Evolutionary conservation across 768 basidiomycete species (phyloP).

Genomic region (Lepiota subincarnata): DNA sequence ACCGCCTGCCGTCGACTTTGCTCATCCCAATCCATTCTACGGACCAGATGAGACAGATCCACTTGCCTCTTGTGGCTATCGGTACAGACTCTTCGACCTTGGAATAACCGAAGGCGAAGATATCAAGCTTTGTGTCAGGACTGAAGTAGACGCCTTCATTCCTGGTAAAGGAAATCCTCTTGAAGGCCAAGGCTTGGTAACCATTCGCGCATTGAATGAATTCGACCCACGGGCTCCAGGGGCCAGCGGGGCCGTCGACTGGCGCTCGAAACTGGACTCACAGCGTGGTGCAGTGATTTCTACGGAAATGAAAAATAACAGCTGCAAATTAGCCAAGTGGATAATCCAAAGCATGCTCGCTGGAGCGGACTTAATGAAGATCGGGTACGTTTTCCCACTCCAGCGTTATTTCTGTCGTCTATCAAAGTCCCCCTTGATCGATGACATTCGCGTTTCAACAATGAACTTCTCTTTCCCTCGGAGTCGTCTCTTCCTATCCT

Average conservation of each 20-base stretch:
- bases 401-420: slow-evolving; percentile 12
- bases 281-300: slow-evolving; percentile 97
- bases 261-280: slow-evolving; percentile 94
- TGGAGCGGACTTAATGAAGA: slow-evolving; percentile 95
- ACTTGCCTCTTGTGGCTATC: slow-evolving; percentile 92
- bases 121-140: slow-evolving; percentile 86
- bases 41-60: slow-evolving; percentile 91
- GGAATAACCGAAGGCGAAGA: slow-evolving; percentile 89
- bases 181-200: slow-evolving; percentile 76
- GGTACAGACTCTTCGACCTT: slow-evolving; percentile 93
- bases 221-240: slow-evolving; percentile 90
- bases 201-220: slow-evolving; percentile 94
- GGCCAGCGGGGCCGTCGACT: slow-evolving; percentile 95
- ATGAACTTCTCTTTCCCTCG: slow-evolving; percentile 12
- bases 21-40: slow-evolving; percentile 94
- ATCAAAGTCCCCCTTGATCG: slow-evolving; percentile 5
- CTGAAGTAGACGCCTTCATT: slow-evolving; percentile 91
- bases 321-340: slow-evolving; percentile 96
- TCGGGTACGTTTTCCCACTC: slow-evolving; percentile 56
- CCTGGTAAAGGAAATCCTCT: slow-evolving; percentile 56
- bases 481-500: slow-evolving; percentile 12
- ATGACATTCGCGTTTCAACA: slow-evolving; percentile 8
- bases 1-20: slow-evolving; percentile 65
- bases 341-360: slow-evolving; percentile 92
- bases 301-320: slow-evolving; percentile 99